phyloP scores from a whole-genome alignment of 73 alveolate genomes.

The Paramecium sonneborni region DNA sequence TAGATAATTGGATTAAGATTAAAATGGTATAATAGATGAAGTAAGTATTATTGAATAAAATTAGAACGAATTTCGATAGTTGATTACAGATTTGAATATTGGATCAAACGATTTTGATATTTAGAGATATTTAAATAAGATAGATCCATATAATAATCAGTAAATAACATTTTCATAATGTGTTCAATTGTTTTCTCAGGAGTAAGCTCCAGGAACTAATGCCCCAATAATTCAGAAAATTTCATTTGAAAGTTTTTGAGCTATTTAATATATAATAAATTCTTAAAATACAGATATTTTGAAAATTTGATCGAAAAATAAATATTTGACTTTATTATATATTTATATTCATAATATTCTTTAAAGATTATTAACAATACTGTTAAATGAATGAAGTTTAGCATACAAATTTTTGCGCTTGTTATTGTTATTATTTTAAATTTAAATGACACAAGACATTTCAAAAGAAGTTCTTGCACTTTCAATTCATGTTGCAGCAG shows the following conservation, averaged over 20 bases:
- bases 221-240: not conserved
- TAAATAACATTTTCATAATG: slow-evolving; percentile 96
- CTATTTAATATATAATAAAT: not conserved
- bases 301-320: too few relatives aligned
- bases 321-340: too few relatives aligned
- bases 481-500: slow-evolving; percentile 16
- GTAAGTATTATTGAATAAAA: slow-evolving; percentile 21
- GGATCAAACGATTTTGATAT: slow-evolving; percentile 85
- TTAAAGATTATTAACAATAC: not conserved
- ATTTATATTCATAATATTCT: too few relatives aligned
- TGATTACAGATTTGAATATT: slow-evolving; percentile 81
- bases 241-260: not conserved
- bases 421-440: slow-evolving; percentile 8
- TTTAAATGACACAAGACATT: not conserved
- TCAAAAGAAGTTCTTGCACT: slow-evolving; percentile 1
- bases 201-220: slow-evolving; percentile 23
- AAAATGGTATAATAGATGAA: slow-evolving; percentile 94
- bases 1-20: slow-evolving; percentile 86
- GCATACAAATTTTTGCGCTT: not conserved
- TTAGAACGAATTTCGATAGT: slow-evolving; percentile 85
- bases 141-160: slow-evolving; percentile 96
- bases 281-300: not conserved
- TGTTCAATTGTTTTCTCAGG: slow-evolving; percentile 92
- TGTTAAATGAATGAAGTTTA: not conserved
- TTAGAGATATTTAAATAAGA: slow-evolving; percentile 81